Evolutionary conservation across 192 early-diverging fungal genomes (phyloP).

Genomic region (Coemansia nantahalensis): DNA sequence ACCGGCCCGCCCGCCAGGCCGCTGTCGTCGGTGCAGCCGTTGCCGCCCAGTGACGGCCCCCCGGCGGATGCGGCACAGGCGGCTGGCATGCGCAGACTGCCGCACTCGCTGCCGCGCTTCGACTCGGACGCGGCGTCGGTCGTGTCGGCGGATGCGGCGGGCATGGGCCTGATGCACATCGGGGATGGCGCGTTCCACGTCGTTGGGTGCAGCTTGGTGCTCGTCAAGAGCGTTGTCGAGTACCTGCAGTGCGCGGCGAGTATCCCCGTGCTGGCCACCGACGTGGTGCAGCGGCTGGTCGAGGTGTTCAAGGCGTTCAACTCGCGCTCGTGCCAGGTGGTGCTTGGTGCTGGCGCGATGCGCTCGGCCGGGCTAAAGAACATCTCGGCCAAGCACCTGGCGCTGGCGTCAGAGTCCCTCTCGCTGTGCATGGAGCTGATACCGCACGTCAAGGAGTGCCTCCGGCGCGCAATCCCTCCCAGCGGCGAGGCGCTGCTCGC

Average conservation of each 20-base stretch:
- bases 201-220: constrained; percentile 83
- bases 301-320: constrained; percentile 91
- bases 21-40: background rate
- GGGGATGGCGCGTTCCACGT: constrained; percentile 77
- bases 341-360: constrained; percentile 96
- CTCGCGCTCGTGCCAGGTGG: constrained; percentile 92
- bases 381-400: constrained; percentile 96
- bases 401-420: constrained; percentile 91
- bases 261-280: constrained; percentile 73
- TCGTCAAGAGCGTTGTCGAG: constrained; percentile 90
- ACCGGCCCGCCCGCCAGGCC: background rate
- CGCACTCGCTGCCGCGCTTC: constrained; percentile 2
- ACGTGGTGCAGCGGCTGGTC: constrained; percentile 83
- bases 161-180: constrained; percentile 70
- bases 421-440: constrained; percentile 84
- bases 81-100: background rate
- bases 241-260: constrained; percentile 83
- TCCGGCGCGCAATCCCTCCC: constrained; percentile 66
- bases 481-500: constrained; percentile 79
- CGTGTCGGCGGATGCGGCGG: constrained; percentile 41
- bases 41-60: constrained; percentile 1
- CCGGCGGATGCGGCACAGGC: background rate
- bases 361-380: constrained; percentile 95
- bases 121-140: constrained; percentile 45
- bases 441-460: constrained; percentile 74